Base-by-base conservation (phyloP, 768 basidiomycete species). In the Hemileccinum rubropunctum region DNA sequence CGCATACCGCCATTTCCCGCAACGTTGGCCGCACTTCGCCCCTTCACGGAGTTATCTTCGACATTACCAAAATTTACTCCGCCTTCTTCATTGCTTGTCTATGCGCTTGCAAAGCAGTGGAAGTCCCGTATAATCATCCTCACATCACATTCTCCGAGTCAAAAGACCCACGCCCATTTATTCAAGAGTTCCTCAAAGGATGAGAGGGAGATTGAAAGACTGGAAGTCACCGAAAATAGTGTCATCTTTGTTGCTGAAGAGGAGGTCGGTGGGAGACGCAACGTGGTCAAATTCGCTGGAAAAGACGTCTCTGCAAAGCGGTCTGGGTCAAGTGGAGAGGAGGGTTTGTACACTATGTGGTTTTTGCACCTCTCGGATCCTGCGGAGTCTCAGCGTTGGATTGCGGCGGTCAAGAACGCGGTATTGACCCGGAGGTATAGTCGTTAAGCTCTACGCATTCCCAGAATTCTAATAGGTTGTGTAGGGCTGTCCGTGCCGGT, bases 151-250 rank as follows among this genome's bases (percentile, higher is more conserved):
- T 45, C 54, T 10, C 59, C 71, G 1, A 40, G 48, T 51, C 64
- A 73, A 20, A 63, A 74, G 51, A 69, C 73, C 13, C 82, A 87
- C 60, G 71, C 91, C 27, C 89, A 91, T 62, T 64, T 91, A 33
- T 91, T 91, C 74, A 88, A 89, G 63, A 73, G 77, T 9, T 55
- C 76, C 4, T 69, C 70, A 11, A 65, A 74, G 10, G 82, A 84
- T 17, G 86, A 88, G 54, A 78, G 71, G 44, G 89, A 91, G 65
- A 53, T 89, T 6, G 87, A 91, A 65, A 73, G 89, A 37, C 67
- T 91, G 30, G 82, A 83, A 60, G 88, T 91, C 56, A 84, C 83
- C 51, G 86, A 87, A 57, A 80, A 86, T 30, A 88, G 83, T 43
- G 82, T 86, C 44, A 84, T 88, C 13, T 90, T 83, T 54, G 79